Conservation (phyloP, 129 eudicot genomes). For the Smallanthus sonchifolius region DNA sequence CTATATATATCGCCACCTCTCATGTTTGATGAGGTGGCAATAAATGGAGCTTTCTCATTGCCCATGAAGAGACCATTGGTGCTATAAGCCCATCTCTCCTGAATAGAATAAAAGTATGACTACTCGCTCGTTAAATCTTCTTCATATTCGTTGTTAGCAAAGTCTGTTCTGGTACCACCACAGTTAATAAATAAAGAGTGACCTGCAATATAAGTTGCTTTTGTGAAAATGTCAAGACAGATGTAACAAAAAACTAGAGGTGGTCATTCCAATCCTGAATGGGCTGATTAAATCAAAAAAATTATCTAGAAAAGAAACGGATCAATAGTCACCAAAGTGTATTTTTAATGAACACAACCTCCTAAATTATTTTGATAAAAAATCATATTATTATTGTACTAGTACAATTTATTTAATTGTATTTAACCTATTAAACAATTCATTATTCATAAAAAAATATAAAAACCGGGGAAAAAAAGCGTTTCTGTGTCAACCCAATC, state of each 20-base stretch:
- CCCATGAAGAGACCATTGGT: slow-evolving; percentile 58
- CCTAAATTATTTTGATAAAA: too few relatives aligned
- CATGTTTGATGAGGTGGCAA: slow-evolving; percentile 15
- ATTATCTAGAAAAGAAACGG: background rate
- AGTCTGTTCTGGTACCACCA: slow-evolving; percentile 45
- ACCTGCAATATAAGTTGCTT: slow-evolving; percentile 30
- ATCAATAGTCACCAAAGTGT: background rate
- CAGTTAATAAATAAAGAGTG: slow-evolving; percentile 63
- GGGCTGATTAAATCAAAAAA: background rate
- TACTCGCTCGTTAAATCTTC: slow-evolving; percentile 35
- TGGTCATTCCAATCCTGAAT: background rate
- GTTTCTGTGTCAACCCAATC: background rate
- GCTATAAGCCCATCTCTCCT: slow-evolving; percentile 70
- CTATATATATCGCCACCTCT: slow-evolving; percentile 31
- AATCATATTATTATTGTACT: background rate
- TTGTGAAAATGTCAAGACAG: background rate
- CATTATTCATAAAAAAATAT: background rate
- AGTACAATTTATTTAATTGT: background rate
- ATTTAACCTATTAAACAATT: too few relatives aligned
- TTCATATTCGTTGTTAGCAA: slow-evolving; percentile 48
- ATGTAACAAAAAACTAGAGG: background rate
- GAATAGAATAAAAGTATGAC: slow-evolving; percentile 39
- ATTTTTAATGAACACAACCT: background rate
- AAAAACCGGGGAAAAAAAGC: background rate
- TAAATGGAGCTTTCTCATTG: slow-evolving; percentile 24